Evolutionary conservation across 352 stramenopile species (phyloP).

Genomic region (Phytophthora cajani): DNA sequence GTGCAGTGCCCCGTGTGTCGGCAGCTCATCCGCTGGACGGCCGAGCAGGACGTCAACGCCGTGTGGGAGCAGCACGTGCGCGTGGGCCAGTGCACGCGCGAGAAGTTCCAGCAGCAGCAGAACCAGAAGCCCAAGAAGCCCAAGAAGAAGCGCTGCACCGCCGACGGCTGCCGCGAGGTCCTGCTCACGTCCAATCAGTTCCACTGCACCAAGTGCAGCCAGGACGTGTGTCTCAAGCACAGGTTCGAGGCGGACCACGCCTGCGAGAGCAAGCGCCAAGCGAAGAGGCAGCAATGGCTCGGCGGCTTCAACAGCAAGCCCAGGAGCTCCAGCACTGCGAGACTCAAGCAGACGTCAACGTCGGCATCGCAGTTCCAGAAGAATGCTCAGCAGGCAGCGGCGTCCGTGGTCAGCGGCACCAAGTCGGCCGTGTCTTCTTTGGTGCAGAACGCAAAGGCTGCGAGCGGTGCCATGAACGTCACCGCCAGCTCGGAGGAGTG

Average conservation of each 20-base stretch:
- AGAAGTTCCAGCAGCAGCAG: conserved; percentile 40
- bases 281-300: conserved; percentile 53
- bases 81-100: conserved; percentile 53
- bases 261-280: conserved; percentile 48
- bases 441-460: conserved; percentile 57
- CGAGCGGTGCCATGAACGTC: conserved; percentile 19
- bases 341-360: conserved; percentile 13
- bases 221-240: conserved; percentile 80
- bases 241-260: conserved; percentile 81
- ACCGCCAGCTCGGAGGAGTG: conserved; percentile 63
- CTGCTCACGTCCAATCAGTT: conserved; percentile 78
- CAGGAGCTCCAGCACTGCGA: conserved; percentile 14
- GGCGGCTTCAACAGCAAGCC: conserved; percentile 19
- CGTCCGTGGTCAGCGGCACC: conserved; percentile 43
- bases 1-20: conserved; percentile 78
- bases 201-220: conserved; percentile 67
- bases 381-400: conserved; percentile 41
- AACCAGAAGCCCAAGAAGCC: conserved; percentile 50
- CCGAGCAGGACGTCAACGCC: conserved; percentile 74
- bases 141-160: conserved; percentile 77
- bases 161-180: conserved; percentile 63
- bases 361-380: conserved; percentile 26
- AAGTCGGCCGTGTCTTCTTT: conserved; percentile 53
- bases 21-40: conserved; percentile 72
- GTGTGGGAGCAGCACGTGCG: conserved; percentile 80